Evolutionary conservation across 306 rosid species (phyloP).

Genomic region (Begonia peltatifolia): DNA sequence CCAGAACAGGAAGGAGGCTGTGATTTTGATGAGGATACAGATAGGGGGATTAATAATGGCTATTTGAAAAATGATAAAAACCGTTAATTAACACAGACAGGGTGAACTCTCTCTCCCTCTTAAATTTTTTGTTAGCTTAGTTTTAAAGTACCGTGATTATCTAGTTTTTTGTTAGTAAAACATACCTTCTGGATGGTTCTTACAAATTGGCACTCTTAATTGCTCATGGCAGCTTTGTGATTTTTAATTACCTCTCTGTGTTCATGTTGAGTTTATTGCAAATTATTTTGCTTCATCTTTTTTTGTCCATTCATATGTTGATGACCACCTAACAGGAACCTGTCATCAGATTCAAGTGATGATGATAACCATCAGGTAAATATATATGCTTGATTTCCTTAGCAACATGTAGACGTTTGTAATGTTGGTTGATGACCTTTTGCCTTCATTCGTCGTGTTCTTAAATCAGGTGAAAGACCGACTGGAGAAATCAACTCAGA

Average conservation of each 20-base stretch:
- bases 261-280: too few species aligned
- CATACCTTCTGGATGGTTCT: too few species aligned
- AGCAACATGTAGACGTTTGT: too few species aligned
- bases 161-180: too few species aligned
- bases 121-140: too few species aligned
- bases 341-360: slow-evolving; percentile 39
- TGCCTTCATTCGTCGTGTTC: slow-evolving; percentile 6
- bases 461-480: slow-evolving; percentile 39
- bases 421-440: neutral
- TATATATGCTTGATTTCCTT: neutral
- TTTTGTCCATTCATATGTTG: too few species aligned
- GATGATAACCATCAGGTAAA: slow-evolving; percentile 36
- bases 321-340: slow-evolving; percentile 17
- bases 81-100: slow-evolving; percentile 31
- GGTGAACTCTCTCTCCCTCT: slow-evolving; percentile 22
- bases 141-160: too few species aligned
- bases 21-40: slow-evolving; percentile 19
- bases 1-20: slow-evolving; percentile 32
- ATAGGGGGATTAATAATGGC: slow-evolving; percentile 26
- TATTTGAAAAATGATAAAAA: slow-evolving; percentile 19
- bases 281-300: too few species aligned
- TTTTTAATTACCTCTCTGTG: too few species aligned
- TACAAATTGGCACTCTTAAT: too few species aligned
- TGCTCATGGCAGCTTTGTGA: too few species aligned
- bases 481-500: slow-evolving; percentile 41